phyloP scores from a whole-genome alignment of 2,329 filamentous ascomycete genomes.

The Microascus cirrosus region DNA sequence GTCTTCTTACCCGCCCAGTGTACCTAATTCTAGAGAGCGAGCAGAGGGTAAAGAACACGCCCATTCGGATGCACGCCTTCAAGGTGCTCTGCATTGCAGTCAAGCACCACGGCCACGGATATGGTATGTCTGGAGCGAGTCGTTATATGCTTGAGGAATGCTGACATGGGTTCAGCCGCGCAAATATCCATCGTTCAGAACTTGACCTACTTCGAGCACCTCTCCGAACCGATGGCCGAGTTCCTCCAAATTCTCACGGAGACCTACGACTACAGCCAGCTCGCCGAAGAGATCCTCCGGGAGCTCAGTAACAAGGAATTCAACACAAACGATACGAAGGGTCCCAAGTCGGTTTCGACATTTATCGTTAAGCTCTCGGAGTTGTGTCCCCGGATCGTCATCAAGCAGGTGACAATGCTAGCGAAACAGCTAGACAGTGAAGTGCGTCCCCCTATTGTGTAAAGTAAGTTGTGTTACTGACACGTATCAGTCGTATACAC shows the following conservation, averaged over 20 bases:
- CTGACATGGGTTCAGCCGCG: constrained; percentile 50
- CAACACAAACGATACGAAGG: constrained; percentile 89
- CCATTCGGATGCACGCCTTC: constrained; percentile 93
- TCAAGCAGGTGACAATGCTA: constrained; percentile 93
- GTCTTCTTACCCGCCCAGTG: constrained; percentile 80
- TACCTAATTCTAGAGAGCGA: constrained; percentile 94
- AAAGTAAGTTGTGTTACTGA: not conserved
- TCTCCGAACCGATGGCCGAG: constrained; percentile 98
- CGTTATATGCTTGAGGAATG: not conserved
- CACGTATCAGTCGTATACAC: constrained; percentile 62
- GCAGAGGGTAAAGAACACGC: constrained; percentile 75
- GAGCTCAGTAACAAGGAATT: constrained; percentile 98
- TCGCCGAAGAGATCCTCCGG: constrained; percentile 84
- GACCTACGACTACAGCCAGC: constrained; percentile 94
- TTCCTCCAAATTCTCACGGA: constrained; percentile 92
- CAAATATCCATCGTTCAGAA: constrained; percentile 98
- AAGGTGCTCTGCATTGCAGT: constrained; percentile 93
- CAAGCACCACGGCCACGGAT: constrained; percentile 95
- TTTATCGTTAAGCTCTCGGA: constrained; percentile 93
- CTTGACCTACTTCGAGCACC: constrained; percentile 93
- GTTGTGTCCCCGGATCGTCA: constrained; percentile 79
- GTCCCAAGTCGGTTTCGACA: constrained; percentile 89
- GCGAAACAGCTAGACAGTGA: constrained; percentile 95
- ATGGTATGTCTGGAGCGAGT: constrained; percentile 46
- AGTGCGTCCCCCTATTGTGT: constrained; percentile 28